A percentile compares a stretch with the other conserved stretches of the same genome.
Conservation (phyloP, 129 eudicot genomes). For the Chrysanthemum makinoi region DNA sequence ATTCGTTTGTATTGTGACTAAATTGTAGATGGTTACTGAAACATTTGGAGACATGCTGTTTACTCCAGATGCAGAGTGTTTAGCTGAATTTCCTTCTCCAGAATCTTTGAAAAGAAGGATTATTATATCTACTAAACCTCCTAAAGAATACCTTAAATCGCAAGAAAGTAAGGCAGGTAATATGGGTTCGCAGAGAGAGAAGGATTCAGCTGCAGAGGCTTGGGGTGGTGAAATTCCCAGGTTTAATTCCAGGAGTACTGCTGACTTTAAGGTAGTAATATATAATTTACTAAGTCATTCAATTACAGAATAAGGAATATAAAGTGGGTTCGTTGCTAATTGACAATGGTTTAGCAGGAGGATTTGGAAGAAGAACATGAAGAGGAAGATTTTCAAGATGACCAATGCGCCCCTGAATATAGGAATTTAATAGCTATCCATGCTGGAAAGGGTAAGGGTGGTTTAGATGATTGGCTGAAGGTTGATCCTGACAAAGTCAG, state of each 20-base stretch:
- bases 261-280: slow-evolving; percentile 46
- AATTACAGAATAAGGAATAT: background rate
- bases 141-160: slow-evolving; percentile 70
- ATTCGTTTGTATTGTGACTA: background rate
- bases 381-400: slow-evolving; percentile 45
- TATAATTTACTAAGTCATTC: background rate
- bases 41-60: slow-evolving; percentile 82
- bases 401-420: slow-evolving; percentile 70
- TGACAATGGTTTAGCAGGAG: slow-evolving; percentile 38
- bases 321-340: slow-evolving; percentile 12
- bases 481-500: slow-evolving; percentile 88
- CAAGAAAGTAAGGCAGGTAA: slow-evolving; percentile 44
- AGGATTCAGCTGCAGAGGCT: slow-evolving; percentile 49
- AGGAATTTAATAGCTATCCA: slow-evolving; percentile 78
- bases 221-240: slow-evolving; percentile 76
- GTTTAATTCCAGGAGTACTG: slow-evolving; percentile 28
- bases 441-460: slow-evolving; percentile 99
- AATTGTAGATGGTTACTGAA: slow-evolving; percentile 72
- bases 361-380: slow-evolving; percentile 52
- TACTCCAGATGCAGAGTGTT: slow-evolving; percentile 54
- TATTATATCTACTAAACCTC: slow-evolving; percentile 92
- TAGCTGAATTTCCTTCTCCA: slow-evolving; percentile 78
- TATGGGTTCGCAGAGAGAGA: slow-evolving; percentile 36
- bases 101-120: slow-evolving; percentile 54
- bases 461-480: slow-evolving; percentile 69